phyloP scores from a whole-genome alignment of 164 flowering plant genomes.

The Chimonanthus salicifolius region DNA sequence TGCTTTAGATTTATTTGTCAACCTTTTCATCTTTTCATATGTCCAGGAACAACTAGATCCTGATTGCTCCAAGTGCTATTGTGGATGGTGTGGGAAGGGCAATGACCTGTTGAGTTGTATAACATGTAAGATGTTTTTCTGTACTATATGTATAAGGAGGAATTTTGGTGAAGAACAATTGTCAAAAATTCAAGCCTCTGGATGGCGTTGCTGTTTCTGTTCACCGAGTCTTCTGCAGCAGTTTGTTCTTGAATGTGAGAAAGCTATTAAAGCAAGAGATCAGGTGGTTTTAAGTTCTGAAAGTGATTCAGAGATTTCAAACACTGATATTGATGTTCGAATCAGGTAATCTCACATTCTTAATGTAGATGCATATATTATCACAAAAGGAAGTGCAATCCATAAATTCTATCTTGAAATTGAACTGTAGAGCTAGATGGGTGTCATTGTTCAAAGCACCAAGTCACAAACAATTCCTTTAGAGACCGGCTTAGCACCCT shows the following conservation, averaged over 20 bases:
- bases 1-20: background rate
- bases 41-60: slow-evolving; percentile 42
- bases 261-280: slow-evolving; percentile 37
- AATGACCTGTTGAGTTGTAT: slow-evolving; percentile 58
- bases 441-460: too few species aligned
- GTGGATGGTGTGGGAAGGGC: slow-evolving; percentile 83
- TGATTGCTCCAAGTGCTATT: slow-evolving; percentile 66
- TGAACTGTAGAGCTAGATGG: too few species aligned
- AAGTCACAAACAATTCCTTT: too few species aligned
- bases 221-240: slow-evolving; percentile 46
- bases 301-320: slow-evolving; percentile 59
- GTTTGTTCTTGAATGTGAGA: slow-evolving; percentile 43
- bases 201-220: slow-evolving; percentile 83
- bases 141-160: slow-evolving; percentile 56
- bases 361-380: background rate
- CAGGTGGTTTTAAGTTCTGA: slow-evolving; percentile 55
- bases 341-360: slow-evolving; percentile 39
- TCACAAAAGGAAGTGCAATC: too few species aligned
- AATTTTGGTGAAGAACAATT: slow-evolving; percentile 60
- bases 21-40: background rate
- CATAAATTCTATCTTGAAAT: too few species aligned
- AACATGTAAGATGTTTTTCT: slow-evolving; percentile 57
- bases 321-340: slow-evolving; percentile 27
- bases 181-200: slow-evolving; percentile 31
- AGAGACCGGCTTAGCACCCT: too few species aligned